phyloP scores from a whole-genome alignment of 345 rosid genomes.

The Citrus reticulata region DNA sequence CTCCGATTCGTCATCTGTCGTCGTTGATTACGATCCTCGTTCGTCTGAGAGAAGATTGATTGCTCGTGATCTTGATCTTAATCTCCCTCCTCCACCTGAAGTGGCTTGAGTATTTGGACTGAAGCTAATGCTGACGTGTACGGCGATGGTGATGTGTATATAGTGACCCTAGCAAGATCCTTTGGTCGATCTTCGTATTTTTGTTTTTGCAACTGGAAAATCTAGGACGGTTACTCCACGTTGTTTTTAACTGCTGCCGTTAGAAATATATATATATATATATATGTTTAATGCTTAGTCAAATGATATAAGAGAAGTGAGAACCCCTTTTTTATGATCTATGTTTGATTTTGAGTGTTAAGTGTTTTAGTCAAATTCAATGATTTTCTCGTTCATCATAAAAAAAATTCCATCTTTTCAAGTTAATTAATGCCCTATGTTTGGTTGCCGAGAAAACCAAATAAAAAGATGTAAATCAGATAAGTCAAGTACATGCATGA shows the following conservation, averaged over 20 bases:
- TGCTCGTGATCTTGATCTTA: constrained; percentile 62
- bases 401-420: not conserved
- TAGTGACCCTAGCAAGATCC: constrained; percentile 17
- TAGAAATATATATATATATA: not conserved
- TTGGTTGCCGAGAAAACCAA: constrained; percentile 2
- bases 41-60: constrained; percentile 25
- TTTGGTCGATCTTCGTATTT: not conserved
- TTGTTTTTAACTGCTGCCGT: constrained; percentile 1
- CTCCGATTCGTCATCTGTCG: constrained; percentile 61
- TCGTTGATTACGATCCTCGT: constrained; percentile 45
- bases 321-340: not conserved
- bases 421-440: not conserved
- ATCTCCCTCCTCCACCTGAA: constrained; percentile 58
- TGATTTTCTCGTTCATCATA: not conserved
- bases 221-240: not conserved
- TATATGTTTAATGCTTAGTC: constrained; percentile 1
- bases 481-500: too few relatives aligned
- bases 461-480: not conserved
- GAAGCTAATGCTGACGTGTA: constrained; percentile 22
- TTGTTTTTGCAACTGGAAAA: constrained; percentile 35
- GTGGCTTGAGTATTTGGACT: constrained; percentile 34
- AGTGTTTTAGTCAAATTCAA: not conserved
- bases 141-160: constrained; percentile 16
- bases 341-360: not conserved
- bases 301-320: not conserved